Percentiles rank a stretch among this genome's conserved stretches.
Conservation (phyloP, 306 rosid species). For the Trichosanthes cucumerina region DNA sequence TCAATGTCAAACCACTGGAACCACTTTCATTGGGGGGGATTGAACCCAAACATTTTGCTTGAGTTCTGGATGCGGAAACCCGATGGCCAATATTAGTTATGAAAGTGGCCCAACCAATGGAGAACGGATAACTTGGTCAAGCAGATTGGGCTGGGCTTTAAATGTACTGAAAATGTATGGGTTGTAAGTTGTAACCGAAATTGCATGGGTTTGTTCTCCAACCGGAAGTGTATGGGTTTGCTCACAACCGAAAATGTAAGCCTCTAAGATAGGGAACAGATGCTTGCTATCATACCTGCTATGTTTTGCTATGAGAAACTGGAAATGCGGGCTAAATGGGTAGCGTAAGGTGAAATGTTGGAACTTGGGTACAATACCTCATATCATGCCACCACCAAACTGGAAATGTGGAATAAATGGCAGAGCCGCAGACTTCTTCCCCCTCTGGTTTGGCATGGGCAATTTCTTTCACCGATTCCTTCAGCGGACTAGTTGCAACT, state of each 20-base stretch:
- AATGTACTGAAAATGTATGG: no score
- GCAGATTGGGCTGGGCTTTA: no score
- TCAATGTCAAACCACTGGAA: background rate
- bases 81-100: no score
- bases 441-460: background rate
- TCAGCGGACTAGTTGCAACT: background rate
- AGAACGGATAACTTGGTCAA: no score
- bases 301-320: no score
- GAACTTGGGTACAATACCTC: background rate
- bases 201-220: background rate
- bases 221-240: background rate
- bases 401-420: background rate
- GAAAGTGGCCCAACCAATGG: no score
- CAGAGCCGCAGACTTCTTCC: background rate
- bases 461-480: background rate
- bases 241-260: no score
- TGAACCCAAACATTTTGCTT: background rate
- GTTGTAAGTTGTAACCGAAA: background rate
- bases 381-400: background rate
- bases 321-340: no score
- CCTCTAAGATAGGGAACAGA: no score
- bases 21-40: background rate
- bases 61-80: background rate
- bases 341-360: background rate
- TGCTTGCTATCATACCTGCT: no score